A percentile compares a stretch with the other conserved stretches of the same genome.
These are phyloP conservation scores for Boletus subparvulus DNA, from an alignment of 768 basidiomycete genomes.

Conservation along the genomic window DNA sequence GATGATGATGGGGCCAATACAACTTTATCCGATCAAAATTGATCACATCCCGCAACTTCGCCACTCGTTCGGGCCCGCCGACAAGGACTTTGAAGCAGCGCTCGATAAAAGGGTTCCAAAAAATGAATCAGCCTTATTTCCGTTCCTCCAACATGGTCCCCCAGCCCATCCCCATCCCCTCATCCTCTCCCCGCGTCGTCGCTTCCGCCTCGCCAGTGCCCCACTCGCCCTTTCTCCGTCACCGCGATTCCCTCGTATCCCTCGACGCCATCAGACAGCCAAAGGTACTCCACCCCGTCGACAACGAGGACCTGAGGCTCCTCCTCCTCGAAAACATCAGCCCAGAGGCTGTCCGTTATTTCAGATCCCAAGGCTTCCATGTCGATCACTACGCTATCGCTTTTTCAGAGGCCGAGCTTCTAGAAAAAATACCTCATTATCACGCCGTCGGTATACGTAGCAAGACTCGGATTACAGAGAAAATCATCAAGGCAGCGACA, in stretches of 20 bases:
- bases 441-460: slow-evolving; percentile 96
- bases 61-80: not conserved
- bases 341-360: slow-evolving; percentile 78
- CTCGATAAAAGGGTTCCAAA: slow-evolving; percentile 10
- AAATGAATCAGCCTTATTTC: slow-evolving; percentile 17
- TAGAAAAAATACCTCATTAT: slow-evolving; percentile 78
- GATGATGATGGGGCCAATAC: not conserved
- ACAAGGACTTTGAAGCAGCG: too few species aligned
- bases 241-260: slow-evolving; percentile 32
- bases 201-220: slow-evolving; percentile 56
- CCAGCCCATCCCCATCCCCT: slow-evolving; percentile 45
- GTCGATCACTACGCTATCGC: slow-evolving; percentile 88
- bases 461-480: slow-evolving; percentile 95
- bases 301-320: slow-evolving; percentile 77
- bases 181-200: slow-evolving; percentile 33
- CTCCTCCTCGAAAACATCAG: slow-evolving; percentile 96
- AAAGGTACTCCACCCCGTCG: slow-evolving; percentile 76
- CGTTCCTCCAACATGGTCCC: slow-evolving; percentile 40
- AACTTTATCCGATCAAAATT: not conserved
- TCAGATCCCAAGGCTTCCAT: slow-evolving; percentile 82
- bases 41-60: not conserved
- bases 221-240: slow-evolving; percentile 39
- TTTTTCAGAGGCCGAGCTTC: slow-evolving; percentile 90
- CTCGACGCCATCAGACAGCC: slow-evolving; percentile 49
- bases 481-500: slow-evolving; percentile 81